Percentiles rank a stretch among this genome's conserved stretches.
phyloP scores from a whole-genome alignment of 768 basidiomycete species.

The Tephrocybe rancida region DNA sequence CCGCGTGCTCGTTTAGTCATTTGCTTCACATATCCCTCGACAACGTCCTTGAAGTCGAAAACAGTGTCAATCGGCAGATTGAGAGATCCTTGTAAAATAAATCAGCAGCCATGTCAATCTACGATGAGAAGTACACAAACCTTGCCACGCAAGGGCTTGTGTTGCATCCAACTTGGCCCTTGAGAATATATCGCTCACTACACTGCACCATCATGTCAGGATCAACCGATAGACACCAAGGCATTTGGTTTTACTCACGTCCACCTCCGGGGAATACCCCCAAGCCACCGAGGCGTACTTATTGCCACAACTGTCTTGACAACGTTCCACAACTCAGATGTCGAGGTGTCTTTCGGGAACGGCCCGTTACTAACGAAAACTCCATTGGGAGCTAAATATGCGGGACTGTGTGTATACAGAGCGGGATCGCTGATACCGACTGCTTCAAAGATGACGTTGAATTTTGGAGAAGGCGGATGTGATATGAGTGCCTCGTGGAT shows the following conservation, averaged over 20 bases:
- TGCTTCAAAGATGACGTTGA: conserved; percentile 50
- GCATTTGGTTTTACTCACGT: conserved; percentile 5
- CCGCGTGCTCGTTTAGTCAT: conserved; percentile 51
- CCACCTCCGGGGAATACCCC: conserved; percentile 41
- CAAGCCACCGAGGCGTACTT: conserved; percentile 40
- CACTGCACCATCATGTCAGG: background rate
- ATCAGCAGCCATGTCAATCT: background rate
- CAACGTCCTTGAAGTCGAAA: conserved; percentile 36
- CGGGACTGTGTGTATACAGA: conserved; percentile 40
- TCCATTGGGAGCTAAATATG: conserved; percentile 45
- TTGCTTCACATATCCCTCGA: conserved; percentile 52
- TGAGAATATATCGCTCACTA: conserved; percentile 7
- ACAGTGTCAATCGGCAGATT: conserved; percentile 50
- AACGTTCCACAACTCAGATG: conserved; percentile 17
- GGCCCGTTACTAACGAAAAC: conserved; percentile 46
- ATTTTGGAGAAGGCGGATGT: conserved; percentile 39
- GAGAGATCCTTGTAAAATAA: conserved; percentile 35
- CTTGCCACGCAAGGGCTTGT: conserved; percentile 7
- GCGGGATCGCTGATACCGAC: conserved; percentile 37
- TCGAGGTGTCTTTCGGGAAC: conserved; percentile 26
- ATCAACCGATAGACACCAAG: background rate
- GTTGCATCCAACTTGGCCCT: conserved; percentile 7
- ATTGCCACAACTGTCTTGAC: conserved; percentile 23
- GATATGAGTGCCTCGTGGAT: conserved; percentile 37
- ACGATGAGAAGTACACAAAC: background rate